Conservation (phyloP, 208 protist genomes). For the Trypanosoma lewisi region DNA sequence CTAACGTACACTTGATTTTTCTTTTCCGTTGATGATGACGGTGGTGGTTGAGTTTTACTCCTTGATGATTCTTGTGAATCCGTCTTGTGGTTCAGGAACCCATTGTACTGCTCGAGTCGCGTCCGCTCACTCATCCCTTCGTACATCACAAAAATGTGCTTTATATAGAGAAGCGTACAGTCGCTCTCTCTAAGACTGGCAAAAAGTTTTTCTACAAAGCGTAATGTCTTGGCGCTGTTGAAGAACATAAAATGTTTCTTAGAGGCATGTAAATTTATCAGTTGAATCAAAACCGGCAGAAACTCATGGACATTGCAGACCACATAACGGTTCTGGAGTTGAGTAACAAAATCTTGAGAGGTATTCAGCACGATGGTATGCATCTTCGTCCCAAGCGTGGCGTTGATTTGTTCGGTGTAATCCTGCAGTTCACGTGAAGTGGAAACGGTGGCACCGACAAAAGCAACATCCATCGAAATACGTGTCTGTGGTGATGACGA, state of each 20-base stretch:
- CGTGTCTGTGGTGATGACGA: not conserved
- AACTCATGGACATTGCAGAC: constrained; percentile 70
- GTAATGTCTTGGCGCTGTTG: constrained; percentile 66
- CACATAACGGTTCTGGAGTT: constrained; percentile 75
- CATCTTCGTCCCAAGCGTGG: constrained; percentile 27
- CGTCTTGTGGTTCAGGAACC: constrained; percentile 64
- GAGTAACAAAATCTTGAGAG: constrained; percentile 55
- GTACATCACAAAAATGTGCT: constrained; percentile 78
- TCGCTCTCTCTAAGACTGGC: constrained; percentile 33
- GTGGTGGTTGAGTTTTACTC: constrained; percentile 22
- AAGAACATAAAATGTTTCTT: constrained; percentile 94
- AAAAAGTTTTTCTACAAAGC: constrained; percentile 75
- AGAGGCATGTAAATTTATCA: constrained; percentile 84
- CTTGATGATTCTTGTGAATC: constrained; percentile 18
- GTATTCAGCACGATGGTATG: constrained; percentile 47
- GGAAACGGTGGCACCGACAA: constrained; percentile 85
- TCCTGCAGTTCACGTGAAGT: constrained; percentile 47
- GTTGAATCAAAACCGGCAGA: constrained; percentile 70
- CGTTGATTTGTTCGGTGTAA: constrained; percentile 34
- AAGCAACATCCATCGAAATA: constrained; percentile 62
- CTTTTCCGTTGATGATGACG: constrained; percentile 60
- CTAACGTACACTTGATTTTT: constrained; percentile 73
- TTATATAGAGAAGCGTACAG: constrained; percentile 63
- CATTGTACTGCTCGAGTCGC: constrained; percentile 82
- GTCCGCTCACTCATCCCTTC: constrained; percentile 77